Evolutionary conservation across 768 basidiomycete species (phyloP).

Genomic region (Rhizopogon rudus): DNA sequence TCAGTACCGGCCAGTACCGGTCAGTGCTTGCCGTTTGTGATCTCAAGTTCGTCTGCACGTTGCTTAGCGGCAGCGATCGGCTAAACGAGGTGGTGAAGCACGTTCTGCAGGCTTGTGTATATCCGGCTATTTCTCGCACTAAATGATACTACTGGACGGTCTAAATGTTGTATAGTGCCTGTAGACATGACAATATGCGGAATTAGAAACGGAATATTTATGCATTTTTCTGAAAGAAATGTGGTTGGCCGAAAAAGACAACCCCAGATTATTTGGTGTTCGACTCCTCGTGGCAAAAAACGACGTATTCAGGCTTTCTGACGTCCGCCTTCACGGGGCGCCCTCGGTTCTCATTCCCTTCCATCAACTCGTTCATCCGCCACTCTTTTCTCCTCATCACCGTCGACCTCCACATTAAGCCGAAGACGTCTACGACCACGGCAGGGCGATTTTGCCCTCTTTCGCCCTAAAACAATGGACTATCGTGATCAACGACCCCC

Average conservation of each 20-base stretch:
- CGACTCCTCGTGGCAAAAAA: neutral
- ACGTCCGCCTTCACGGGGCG: neutral
- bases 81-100: too few relatives aligned
- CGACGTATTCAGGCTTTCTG: neutral
- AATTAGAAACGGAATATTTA: neutral
- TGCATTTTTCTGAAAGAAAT: neutral
- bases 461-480: conserved; percentile 28
- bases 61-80: neutral
- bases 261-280: neutral
- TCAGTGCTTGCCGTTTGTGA: neutral
- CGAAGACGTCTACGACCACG: neutral
- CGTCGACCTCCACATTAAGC: neutral
- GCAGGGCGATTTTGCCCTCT: neutral
- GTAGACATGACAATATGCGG: neutral
- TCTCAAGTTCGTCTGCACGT: neutral
- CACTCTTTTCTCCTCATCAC: conserved; percentile 6
- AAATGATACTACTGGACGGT: too few relatives aligned
- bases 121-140: too few relatives aligned
- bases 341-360: neutral
- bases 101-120: too few relatives aligned
- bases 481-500: conserved; percentile 44
- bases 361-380: neutral
- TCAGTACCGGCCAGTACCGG: neutral
- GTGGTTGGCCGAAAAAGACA: neutral
- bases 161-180: neutral